Percentiles rank a stretch among this genome's conserved stretches.
These are phyloP conservation scores for Sphagnum magellanicum DNA, from an alignment of 228 moss, liverwort and hornwort genomes.

Conservation along the genomic window DNA sequence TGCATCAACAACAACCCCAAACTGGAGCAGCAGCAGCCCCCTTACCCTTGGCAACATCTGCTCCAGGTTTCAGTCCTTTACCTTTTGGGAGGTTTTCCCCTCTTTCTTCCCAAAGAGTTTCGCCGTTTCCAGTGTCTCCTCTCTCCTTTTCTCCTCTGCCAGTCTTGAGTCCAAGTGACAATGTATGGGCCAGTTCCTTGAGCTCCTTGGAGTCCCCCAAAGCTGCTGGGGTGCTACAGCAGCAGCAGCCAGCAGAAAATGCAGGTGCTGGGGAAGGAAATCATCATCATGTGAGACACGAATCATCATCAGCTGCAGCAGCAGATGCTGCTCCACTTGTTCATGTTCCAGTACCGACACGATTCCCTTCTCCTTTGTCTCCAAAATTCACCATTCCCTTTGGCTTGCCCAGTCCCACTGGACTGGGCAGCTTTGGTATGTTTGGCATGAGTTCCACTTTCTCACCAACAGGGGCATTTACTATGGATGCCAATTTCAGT, in stretches of 20 bases:
- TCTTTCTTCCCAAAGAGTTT: constrained; percentile 18
- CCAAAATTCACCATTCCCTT: constrained; percentile 37
- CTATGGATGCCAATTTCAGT: constrained; percentile 59
- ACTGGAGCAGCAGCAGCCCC: constrained; percentile 4
- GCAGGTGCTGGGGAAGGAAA: constrained; percentile 20
- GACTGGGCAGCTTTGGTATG: constrained; percentile 40
- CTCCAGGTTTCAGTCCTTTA: constrained; percentile 14
- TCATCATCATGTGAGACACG: neutral
- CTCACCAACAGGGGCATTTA: constrained; percentile 43
- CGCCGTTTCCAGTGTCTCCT: constrained; percentile 59
- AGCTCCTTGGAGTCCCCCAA: constrained; percentile 57
- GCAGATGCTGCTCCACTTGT: neutral
- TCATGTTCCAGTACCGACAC: constrained; percentile 13
- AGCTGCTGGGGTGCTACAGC: constrained; percentile 55
- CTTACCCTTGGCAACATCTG: constrained; percentile 25
- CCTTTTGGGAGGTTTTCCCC: constrained; percentile 7
- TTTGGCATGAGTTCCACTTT: constrained; percentile 44
- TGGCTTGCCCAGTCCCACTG: constrained; percentile 35
- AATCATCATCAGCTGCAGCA: neutral
- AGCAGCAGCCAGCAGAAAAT: constrained; percentile 34
- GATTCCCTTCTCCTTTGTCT: constrained; percentile 43
- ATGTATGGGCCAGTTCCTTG: constrained; percentile 77
- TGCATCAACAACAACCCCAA: constrained; percentile 8
- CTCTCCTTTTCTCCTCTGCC: constrained; percentile 82
- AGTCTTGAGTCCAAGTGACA: constrained; percentile 62